Conservation (phyloP, 1,284 basidiomycete species). For the Stygiomarasmius scandens region DNA sequence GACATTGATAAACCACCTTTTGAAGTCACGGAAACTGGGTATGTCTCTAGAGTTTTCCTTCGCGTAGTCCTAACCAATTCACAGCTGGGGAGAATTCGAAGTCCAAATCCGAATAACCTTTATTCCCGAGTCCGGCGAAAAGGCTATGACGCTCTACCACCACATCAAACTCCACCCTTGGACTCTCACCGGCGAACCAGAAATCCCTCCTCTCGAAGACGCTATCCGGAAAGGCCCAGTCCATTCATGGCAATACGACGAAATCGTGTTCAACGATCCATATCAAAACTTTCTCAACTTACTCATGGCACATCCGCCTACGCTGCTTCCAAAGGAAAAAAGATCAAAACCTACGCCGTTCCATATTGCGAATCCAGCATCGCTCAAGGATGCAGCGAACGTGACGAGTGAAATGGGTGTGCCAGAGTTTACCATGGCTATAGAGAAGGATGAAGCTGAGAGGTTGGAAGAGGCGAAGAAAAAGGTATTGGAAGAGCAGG, state of each 20-base stretch:
- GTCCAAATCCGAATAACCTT: slow-evolving; percentile 94
- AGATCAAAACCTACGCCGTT: slow-evolving; percentile 69
- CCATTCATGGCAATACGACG: slow-evolving; percentile 99
- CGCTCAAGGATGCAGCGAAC: slow-evolving; percentile 42
- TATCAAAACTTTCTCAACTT: slow-evolving; percentile 87
- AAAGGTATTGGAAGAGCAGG: slow-evolving; percentile 65
- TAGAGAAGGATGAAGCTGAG: slow-evolving; percentile 87
- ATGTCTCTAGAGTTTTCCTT: slow-evolving; percentile 19
- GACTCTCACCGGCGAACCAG: slow-evolving; percentile 62
- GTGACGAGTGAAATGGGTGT: slow-evolving; percentile 60
- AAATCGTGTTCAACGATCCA: slow-evolving; percentile 96
- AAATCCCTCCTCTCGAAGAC: slow-evolving; percentile 64
- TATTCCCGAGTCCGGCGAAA: slow-evolving; percentile 90
- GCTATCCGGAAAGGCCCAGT: slow-evolving; percentile 73
- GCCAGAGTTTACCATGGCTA: slow-evolving; percentile 80
- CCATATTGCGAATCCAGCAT: slow-evolving; percentile 63
- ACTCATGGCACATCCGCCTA: slow-evolving; percentile 83
- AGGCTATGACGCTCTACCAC: slow-evolving; percentile 86
- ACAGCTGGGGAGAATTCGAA: slow-evolving; percentile 98
- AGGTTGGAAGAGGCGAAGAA: slow-evolving; percentile 79
- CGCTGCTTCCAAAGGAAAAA: slow-evolving; percentile 71
- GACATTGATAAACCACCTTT: slow-evolving; percentile 94
- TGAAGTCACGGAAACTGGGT: slow-evolving; percentile 94
- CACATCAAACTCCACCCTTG: slow-evolving; percentile 97
- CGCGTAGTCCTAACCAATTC: background rate